Conservation (phyloP, 805 yeast genomes). For the Schwanniomyces polymorphus region DNA sequence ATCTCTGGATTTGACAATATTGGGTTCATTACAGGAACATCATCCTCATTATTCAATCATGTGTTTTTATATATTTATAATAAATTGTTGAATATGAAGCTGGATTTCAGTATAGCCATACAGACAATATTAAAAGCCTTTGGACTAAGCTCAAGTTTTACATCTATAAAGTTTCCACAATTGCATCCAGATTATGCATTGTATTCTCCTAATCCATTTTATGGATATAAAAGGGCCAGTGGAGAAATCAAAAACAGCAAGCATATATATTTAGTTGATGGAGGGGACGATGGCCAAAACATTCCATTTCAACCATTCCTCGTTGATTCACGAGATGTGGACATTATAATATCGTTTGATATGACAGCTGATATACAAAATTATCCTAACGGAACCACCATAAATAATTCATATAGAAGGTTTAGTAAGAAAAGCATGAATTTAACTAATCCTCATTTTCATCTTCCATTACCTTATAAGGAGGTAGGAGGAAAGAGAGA, state of each 20-base stretch:
- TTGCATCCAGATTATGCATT: slow-evolving; percentile 59
- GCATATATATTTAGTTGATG: slow-evolving; percentile 40
- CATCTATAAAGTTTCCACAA: slow-evolving; percentile 22
- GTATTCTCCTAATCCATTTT: slow-evolving; percentile 64
- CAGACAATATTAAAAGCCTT: slow-evolving; percentile 40
- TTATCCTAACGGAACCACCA: slow-evolving; percentile 60
- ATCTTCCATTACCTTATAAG: background rate
- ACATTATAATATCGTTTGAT: slow-evolving; percentile 42
- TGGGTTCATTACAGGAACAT: slow-evolving; percentile 62
- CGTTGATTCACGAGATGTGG: slow-evolving; percentile 33
- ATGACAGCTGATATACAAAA: slow-evolving; percentile 52
- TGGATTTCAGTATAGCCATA: slow-evolving; percentile 31
- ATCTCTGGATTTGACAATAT: slow-evolving; percentile 55
- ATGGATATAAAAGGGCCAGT: slow-evolving; percentile 16
- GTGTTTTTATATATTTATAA: slow-evolving; percentile 51
- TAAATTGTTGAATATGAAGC: slow-evolving; percentile 28
- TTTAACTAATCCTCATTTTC: slow-evolving; percentile 13
- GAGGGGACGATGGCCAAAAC: slow-evolving; percentile 52
- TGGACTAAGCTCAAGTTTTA: slow-evolving; percentile 38
- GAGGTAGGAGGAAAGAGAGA: background rate
- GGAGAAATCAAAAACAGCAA: slow-evolving; percentile 10
- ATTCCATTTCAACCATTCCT: slow-evolving; percentile 48
- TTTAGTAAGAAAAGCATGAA: slow-evolving; percentile 17
- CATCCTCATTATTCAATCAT: slow-evolving; percentile 62
- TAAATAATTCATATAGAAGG: slow-evolving; percentile 38